Evolutionary conservation across 2,329 filamentous ascomycete genomes (phyloP), one percentile per base, ranked within the genome.

Genomic region (Diaporthe longicolla): DNA sequence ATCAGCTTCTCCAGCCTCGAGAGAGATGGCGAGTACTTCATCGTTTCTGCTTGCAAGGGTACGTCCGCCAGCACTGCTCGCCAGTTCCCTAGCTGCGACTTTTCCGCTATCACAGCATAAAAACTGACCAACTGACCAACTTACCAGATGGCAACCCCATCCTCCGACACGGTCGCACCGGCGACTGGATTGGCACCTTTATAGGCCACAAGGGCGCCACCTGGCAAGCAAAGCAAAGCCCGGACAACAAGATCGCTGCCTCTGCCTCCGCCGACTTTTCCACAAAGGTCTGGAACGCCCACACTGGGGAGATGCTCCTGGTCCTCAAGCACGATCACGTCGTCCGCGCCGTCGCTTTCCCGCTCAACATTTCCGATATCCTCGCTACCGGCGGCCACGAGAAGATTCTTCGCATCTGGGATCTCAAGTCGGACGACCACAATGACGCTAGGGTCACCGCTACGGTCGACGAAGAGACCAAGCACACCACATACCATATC

Each of bases 151-250:
- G 96, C 81, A 98, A 98, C 82, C 97, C 97, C 68, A 98, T 98
- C 95, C 93, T 99, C 79, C 94, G 97, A 77, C 95, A 98, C 85
- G 97, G 97, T 76, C 90, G 97, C 76, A 99, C 96, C 63, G 97
- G 97, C 74, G 95, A 98, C 83, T 98, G 95, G 94, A 98, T 98
- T 79, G 97, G 97, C 65, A 98, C 97, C 50, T 98, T 98, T 82
- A 93, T 99, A 79, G 97, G 97, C 54, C 97, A 99, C 87, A 98
- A 99, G 85, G 97, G 97, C 76, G 97, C 97, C 50, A 96, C 98
- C 75, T 99, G 97, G 95, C 95, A 98, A 85, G 94, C 95, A 71
- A 91, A 95, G 79, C 89, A 99, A 48, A 98, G 95, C 70, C 92
- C 94, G 26, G 95, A 98, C 84, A 94, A 95, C 55, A 92, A 91